These are phyloP conservation scores for Debaryomyces castellii DNA, from an alignment of 805 yeast species.

Conservation along the genomic window DNA sequence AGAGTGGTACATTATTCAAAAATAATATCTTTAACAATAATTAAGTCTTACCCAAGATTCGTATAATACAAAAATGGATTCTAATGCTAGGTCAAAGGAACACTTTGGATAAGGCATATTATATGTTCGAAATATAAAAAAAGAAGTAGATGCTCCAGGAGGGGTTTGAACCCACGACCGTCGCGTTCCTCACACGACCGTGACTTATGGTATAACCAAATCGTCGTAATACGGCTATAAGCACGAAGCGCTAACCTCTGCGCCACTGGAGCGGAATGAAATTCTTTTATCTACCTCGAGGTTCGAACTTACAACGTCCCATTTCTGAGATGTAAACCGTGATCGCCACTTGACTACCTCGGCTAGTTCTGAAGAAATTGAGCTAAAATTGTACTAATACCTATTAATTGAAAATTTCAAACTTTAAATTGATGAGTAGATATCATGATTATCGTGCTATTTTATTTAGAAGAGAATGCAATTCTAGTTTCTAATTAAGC, in stretches of 20 bases:
- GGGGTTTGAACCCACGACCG: conserved; percentile 57
- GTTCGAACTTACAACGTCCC: conserved; percentile 4
- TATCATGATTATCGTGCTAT: no score
- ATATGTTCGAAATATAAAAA: conserved; percentile 18
- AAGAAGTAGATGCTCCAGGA: conserved; percentile 46
- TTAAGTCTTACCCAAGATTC: no score
- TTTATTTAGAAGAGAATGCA: no score
- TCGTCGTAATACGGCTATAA: conserved; percentile 47
- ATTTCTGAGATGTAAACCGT: neutral
- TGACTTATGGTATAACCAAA: conserved; percentile 46
- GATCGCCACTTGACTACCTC: neutral
- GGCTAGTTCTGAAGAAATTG: neutral
- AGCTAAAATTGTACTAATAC: neutral
- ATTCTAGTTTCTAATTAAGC: no score
- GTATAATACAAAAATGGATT: no score
- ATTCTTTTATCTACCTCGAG: conserved; percentile 5
- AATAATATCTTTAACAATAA: no score
- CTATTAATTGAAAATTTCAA: no score
- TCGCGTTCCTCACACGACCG: conserved; percentile 58
- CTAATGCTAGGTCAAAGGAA: no score
- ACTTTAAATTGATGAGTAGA: no score
- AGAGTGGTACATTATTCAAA: no score
- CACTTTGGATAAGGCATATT: no score
- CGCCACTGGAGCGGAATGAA: conserved; percentile 45
- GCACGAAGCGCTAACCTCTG: conserved; percentile 58